Evolutionary conservation across 331 rosid species (phyloP), one percentile per base, ranked within the genome.

Genomic region (Pyrus hybrid): DNA sequence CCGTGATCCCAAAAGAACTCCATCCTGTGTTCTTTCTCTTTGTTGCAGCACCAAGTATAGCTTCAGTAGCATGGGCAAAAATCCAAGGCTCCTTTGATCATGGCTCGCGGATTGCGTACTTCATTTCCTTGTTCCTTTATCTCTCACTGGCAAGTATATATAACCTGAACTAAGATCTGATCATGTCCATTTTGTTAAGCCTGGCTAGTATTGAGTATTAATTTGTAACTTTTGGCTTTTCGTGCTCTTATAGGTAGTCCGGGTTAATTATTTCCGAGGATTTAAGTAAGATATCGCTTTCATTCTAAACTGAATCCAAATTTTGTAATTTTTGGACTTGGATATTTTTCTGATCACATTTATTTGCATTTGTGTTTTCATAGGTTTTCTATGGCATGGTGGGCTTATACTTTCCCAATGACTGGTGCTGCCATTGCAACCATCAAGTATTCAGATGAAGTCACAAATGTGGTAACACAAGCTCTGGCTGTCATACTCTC

Each of bases 341-440:
- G 77, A 43, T 53, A 54, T 23, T 23, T 5, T 60, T 60, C 76
- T 53, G 81, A 76, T 83, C 16, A 84, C 76, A 66, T 23, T 8
- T 3, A 41, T 57, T 78, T 70, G 77, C 8, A 16, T 82, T 63
- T 54, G 21, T 70, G 54, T 70, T 62, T 83, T 29, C 35, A 20
- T 74, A 94, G 97, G 84, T 94, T 92, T 75, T 94, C 99, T 0
- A 80, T 94, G 70, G 81, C 99, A 20, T 92, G 99, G 99, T 94
- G 99, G 99, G 99, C 96, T 13, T 92, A 94, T 74, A 94, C 97
- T 17, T 92, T 92, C 80, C 99, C 99, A 63, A 92, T 94, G 99
- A 90, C 99, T 9, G 96, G 91, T 51, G 97, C 99, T 71, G 99
- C 99, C 43, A 79, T 87, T 71, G 95, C 97, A 68, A 84, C 95